Conservation (phyloP, 2,329 filamentous ascomycete species). For the Pyricularia grisea region DNA sequence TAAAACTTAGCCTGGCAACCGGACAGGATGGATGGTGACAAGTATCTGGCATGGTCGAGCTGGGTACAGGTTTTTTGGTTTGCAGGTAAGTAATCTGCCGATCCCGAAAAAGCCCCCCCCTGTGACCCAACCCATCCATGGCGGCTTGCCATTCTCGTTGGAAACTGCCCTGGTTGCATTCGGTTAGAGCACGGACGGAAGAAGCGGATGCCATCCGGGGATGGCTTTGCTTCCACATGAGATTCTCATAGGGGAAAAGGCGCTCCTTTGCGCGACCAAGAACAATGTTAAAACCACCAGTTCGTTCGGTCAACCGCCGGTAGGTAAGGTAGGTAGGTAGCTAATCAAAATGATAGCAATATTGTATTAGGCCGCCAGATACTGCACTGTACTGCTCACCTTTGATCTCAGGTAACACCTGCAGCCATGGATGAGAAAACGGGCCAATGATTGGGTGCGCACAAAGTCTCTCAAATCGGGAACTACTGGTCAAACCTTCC, state of each 20-base stretch:
- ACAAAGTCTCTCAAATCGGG: background rate
- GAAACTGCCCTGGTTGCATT: background rate
- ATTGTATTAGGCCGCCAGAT: background rate
- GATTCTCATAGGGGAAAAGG: background rate
- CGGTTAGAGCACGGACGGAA: no score
- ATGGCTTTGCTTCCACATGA: background rate
- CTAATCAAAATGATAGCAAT: no score
- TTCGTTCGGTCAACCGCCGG: no score
- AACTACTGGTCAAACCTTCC: background rate
- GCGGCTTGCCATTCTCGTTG: background rate
- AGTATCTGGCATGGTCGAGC: no score
- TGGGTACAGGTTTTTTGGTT: no score
- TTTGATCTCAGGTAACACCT: background rate
- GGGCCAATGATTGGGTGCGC: background rate
- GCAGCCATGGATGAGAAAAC: no score
- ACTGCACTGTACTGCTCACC: background rate
- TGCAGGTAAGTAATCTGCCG: background rate
- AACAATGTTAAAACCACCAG: no score
- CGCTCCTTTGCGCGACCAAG: background rate
- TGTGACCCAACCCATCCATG: background rate
- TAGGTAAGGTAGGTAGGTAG: no score
- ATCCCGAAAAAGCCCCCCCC: no score
- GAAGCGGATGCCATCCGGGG: no score
- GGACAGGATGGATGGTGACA: background rate
- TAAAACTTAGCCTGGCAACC: background rate